Evolutionary conservation across 306 rosid genomes (phyloP).

Genomic region (Acacia melanoxylon): DNA sequence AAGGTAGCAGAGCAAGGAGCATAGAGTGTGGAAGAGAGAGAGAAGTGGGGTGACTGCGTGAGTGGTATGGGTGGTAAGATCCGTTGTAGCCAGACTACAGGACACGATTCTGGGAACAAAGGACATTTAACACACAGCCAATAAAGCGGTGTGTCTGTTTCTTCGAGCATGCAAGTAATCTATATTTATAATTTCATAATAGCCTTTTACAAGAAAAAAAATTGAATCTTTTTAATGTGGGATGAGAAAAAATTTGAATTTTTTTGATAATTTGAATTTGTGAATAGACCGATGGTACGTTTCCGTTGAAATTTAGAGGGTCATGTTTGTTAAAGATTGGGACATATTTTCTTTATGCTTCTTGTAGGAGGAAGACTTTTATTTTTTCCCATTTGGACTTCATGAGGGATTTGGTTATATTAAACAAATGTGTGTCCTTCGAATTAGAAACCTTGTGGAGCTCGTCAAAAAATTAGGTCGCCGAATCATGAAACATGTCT

Average conservation of each 20-base stretch:
- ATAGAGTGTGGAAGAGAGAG: neutral
- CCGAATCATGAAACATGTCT: neutral
- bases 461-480: neutral
- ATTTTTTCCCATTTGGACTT: neutral
- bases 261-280: slow-evolving; percentile 22
- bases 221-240: neutral
- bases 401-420: neutral
- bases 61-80: slow-evolving; percentile 42
- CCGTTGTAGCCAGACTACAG: slow-evolving; percentile 59
- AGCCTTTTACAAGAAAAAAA: neutral
- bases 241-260: neutral
- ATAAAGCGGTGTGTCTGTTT: slow-evolving; percentile 71
- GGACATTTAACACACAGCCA: slow-evolving; percentile 41
- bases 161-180: slow-evolving; percentile 54
- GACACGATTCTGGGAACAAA: slow-evolving; percentile 44
- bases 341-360: slow-evolving; percentile 21
- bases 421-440: neutral
- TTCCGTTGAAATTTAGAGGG: slow-evolving; percentile 34
- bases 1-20: neutral
- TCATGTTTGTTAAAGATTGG: slow-evolving; percentile 25
- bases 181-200: too few species aligned
- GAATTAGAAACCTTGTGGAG: neutral
- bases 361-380: slow-evolving; percentile 1
- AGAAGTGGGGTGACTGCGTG: too few species aligned
- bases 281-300: slow-evolving; percentile 30